Percentiles rank a stretch among this genome's conserved stretches.
These are phyloP conservation scores for Vaccinium myrtillus DNA, from an alignment of 148 eudicot species.

Conservation along the genomic window DNA sequence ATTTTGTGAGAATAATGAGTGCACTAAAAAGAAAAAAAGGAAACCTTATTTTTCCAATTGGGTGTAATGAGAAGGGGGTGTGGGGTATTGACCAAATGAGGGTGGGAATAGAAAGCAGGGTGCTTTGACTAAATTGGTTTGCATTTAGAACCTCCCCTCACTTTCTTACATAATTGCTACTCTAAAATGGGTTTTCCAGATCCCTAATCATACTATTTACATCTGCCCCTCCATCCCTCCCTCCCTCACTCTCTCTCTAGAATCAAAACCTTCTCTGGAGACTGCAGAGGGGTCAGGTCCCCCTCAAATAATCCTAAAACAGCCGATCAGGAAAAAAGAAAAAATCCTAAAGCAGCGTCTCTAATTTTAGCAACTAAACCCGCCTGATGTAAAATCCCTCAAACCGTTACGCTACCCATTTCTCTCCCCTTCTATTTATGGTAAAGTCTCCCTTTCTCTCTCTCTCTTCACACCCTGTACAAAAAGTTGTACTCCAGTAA, in stretches of 20 bases:
- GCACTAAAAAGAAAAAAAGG: too few species aligned
- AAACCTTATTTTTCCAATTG: too few species aligned
- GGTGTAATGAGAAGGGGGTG: too few species aligned
- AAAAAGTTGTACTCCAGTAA: background rate
- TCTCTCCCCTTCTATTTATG: conserved; percentile 3
- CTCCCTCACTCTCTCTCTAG: background rate
- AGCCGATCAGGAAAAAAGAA: too few species aligned
- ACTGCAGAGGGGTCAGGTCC: too few species aligned
- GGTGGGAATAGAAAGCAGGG: background rate
- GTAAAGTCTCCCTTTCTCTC: background rate
- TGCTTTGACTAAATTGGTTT: background rate
- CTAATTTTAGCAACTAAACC: background rate
- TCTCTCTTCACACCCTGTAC: background rate
- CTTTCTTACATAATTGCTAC: background rate
- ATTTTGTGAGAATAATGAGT: too few species aligned
- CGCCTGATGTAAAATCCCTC: background rate
- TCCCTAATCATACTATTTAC: background rate
- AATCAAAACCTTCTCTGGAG: too few species aligned
- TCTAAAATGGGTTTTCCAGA: background rate
- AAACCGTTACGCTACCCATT: conserved; percentile 10
- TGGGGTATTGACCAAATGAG: too few species aligned
- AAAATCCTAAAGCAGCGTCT: background rate
- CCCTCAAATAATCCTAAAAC: too few species aligned
- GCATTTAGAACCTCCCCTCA: background rate
- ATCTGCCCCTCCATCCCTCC: background rate